Evolutionary conservation across 495 filamentous ascomycete species (phyloP), one percentile per base, ranked within the genome.

Genomic region (Aspergillus avenaceus): DNA sequence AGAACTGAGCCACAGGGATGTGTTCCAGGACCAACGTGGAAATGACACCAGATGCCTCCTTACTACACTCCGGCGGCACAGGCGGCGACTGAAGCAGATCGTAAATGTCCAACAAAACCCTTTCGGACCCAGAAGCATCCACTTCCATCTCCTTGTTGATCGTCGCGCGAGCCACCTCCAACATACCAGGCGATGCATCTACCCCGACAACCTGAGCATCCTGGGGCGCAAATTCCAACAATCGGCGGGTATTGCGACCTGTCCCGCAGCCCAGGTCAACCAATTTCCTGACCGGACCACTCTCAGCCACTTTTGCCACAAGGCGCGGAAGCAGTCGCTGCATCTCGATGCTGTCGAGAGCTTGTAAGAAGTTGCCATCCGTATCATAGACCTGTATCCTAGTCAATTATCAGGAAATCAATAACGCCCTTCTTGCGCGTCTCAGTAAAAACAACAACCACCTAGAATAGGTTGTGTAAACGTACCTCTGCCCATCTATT

Each of bases 341-440:
- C 59, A 87, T 74, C 59, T 84, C 76, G 29, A 79, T 59, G 26
- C 79, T 80, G 58, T 90, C 86, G 26, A 87, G 71, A 5, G 77
- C 76, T 68, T 89, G 86, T 2, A 90, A 73, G 61, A 88, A 85
- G 61, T 89, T 90, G 22, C 80, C 80, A 50, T 90, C 84, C 32
- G 74, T 82, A 59, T 90, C 85, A 65, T 90, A 90, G 51, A 82
- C 70, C 61, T 74, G 42, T 37, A 13, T 26, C 31, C 38, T 21
- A 8, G 19, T n/a, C 31, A 41, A 14, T n/a, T n/a, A n/a, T n/a
- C n/a, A n/a, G n/a, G n/a, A n/a, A n/a, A n/a, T n/a, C n/a, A n/a
- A n/a, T n/a, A n/a, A n/a, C n/a, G n/a, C n/a, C n/a, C n/a, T n/a
- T n/a, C n/a, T n/a, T n/a, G n/a, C n/a, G n/a, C n/a, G n/a, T n/a